Conservation (phyloP, 345 rosid species). For the Sisymbrium altissimum region DNA sequence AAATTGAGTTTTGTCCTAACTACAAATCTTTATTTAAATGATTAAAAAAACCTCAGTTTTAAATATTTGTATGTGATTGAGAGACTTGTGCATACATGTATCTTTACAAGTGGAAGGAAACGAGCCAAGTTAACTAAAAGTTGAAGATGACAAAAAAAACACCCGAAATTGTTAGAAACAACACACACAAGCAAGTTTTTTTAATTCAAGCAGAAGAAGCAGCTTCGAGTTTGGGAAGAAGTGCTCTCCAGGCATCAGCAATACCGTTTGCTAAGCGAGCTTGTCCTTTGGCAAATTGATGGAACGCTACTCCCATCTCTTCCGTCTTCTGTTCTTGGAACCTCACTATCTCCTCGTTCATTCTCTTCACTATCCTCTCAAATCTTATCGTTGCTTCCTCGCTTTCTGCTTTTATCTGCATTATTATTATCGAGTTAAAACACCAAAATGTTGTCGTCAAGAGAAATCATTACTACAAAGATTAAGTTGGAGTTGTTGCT, state of each 20-base stretch:
- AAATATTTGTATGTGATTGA: not conserved
- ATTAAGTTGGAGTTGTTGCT: constrained; percentile 14
- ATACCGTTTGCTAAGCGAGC: constrained; percentile 73
- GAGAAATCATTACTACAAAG: not conserved
- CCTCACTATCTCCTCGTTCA: constrained; percentile 84
- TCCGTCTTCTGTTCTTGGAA: constrained; percentile 88
- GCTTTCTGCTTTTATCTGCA: constrained; percentile 78
- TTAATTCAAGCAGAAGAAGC: constrained; percentile 13
- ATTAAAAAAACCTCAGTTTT: not conserved
- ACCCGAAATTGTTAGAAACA: not conserved
- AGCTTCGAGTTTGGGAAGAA: constrained; percentile 92
- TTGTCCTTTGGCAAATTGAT: constrained; percentile 92
- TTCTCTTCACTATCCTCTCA: constrained; percentile 65
- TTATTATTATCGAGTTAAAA: constrained; percentile 16
- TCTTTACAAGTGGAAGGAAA: constrained; percentile 33
- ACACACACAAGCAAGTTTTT: not conserved
- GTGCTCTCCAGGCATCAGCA: constrained; percentile 96
- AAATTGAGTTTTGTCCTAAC: not conserved
- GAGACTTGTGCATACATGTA: not conserved
- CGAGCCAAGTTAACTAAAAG: constrained; percentile 5
- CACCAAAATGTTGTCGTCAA: not conserved
- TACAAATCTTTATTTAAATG: not conserved
- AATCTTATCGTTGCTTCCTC: constrained; percentile 78
- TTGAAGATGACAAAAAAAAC: constrained; percentile 15
- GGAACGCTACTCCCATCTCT: constrained; percentile 89